phyloP scores from a whole-genome alignment of 75 land plant species.

The Gnetum montanum region DNA sequence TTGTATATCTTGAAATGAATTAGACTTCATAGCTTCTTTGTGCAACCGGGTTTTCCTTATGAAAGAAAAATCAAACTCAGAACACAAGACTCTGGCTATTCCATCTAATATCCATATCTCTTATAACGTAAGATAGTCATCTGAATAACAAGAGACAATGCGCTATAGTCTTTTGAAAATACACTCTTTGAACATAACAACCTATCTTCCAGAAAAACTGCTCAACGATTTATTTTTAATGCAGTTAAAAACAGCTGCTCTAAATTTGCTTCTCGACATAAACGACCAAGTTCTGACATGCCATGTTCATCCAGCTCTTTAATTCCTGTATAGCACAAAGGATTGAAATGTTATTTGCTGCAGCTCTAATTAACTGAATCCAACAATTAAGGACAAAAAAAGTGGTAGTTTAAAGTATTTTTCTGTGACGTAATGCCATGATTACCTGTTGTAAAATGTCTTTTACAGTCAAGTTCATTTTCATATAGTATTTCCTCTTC shows the following conservation, averaged over 20 bases:
- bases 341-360: constrained; percentile 1
- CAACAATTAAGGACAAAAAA: neutral
- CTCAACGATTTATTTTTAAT: constrained; percentile 14
- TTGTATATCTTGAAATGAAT: too few species aligned
- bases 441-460: constrained; percentile 7
- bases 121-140: too few species aligned
- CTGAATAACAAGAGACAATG: too few species aligned
- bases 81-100: too few species aligned
- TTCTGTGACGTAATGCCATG: neutral
- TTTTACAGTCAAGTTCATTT: constrained; percentile 1
- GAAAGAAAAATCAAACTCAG: too few species aligned
- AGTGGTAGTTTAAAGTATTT: neutral
- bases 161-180: too few species aligned
- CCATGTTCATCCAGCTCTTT: constrained; percentile 19
- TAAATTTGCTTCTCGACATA: constrained; percentile 14
- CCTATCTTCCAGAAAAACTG: too few species aligned
- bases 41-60: too few species aligned
- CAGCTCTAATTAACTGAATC: neutral
- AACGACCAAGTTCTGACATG: constrained; percentile 17
- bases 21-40: too few species aligned
- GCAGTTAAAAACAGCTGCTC: constrained; percentile 17
- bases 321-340: neutral
- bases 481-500: constrained; percentile 10
- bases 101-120: too few species aligned
- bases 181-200: too few species aligned